Evolutionary conservation across 139 green algal genomes (phyloP), one percentile per base, ranked within the genome.

Genomic region (Chlorella sorokiniana): DNA sequence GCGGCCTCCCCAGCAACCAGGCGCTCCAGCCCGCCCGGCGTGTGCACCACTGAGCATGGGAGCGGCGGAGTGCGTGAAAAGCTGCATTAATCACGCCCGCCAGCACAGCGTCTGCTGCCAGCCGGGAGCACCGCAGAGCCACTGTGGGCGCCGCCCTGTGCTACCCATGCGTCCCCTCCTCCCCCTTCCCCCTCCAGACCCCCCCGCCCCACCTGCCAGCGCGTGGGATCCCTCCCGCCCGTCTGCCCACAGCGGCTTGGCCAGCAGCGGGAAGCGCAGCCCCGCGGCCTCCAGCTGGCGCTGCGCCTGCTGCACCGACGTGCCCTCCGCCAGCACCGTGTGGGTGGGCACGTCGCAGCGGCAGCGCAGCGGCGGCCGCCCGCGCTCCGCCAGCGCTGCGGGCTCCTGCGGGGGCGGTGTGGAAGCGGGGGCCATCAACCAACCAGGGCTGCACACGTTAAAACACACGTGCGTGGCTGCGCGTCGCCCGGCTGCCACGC

Each of bases 241-340:
- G 75, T 96, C 94, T 4, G 94, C 90, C 88, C 89, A 96, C 44
- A 94, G 78, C 4, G 92, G 91, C 86, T 98, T 98, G n/a, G 90
- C 89, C 68, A 98, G 68, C 82, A 97, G 70, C 3, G 94, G 94
- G 35, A 85, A 89, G 1, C 10, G 31, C 63, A 97, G 83, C 16
- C 86, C 85, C 0, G 81, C 81, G 7, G 61, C 73, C 10, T 56
- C 20, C 70, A 95, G 31, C 40, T 73, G 41, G 1, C 56, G 52
- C 40, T 70, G 9, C 1, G 85, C 91, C 33, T 85, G 35, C n/a
- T 68, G 73, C 4, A 84, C 69, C 37, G 23, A 65, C 31, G 56
- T 76, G 35, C 84, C 84, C 67, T 77, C 80, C 10, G 42, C 44
- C 9, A 86, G 44, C 6, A 35, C 65, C 25, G 40, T 75, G 52